Conservation (phyloP, 2,329 filamentous ascomycete species). For the Calonectria pauciramosa region DNA sequence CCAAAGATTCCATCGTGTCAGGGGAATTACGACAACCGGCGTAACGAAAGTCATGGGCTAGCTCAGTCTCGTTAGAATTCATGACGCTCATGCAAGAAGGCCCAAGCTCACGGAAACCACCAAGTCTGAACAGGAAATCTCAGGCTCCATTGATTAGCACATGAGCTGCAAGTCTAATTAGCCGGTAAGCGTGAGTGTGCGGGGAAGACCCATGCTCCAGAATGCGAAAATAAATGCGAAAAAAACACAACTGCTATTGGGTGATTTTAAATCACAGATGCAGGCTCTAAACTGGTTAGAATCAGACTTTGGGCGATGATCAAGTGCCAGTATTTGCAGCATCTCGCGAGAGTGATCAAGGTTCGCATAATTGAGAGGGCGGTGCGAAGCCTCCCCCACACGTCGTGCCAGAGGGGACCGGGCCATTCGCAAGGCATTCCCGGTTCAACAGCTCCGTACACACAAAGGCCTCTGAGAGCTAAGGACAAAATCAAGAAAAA, state of each 20-base stretch:
- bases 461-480: no score
- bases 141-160: neutral
- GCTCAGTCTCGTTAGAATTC: neutral
- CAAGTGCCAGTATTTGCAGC: no score
- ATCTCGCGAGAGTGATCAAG: neutral
- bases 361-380: neutral
- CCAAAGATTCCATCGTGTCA: no score
- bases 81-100: neutral
- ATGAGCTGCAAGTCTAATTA: neutral
- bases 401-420: neutral
- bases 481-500: no score
- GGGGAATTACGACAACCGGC: no score
- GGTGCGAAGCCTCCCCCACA: neutral
- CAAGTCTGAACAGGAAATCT: neutral
- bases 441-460: no score
- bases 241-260: neutral
- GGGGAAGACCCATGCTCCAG: neutral
- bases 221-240: neutral
- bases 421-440: neutral
- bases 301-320: neutral
- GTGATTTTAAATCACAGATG: neutral
- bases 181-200: neutral
- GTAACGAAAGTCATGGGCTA: neutral
- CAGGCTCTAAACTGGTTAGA: neutral
- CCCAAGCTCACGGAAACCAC: neutral